Conservation (phyloP, 169 alveolate genomes). For the Perkinsus olseni region DNA sequence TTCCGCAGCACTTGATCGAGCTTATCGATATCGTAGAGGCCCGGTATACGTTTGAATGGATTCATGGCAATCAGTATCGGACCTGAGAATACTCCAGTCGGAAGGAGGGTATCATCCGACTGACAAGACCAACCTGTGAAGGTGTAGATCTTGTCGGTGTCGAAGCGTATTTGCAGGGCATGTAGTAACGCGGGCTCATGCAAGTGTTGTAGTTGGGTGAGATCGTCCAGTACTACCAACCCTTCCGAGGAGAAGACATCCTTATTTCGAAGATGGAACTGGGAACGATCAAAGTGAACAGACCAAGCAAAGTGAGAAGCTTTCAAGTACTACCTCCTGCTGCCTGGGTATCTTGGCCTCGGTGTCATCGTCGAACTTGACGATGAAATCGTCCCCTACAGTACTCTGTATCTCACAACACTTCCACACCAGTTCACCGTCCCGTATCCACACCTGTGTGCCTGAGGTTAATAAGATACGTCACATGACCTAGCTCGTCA, state of each 20-base stretch:
- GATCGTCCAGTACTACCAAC: constrained; percentile 47
- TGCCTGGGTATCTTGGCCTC: not conserved
- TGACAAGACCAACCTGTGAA: constrained; percentile 45
- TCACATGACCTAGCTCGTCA: not conserved
- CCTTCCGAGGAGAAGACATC: constrained; percentile 21
- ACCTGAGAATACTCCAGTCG: constrained; percentile 49
- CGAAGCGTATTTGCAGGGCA: constrained; percentile 76
- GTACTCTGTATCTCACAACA: not conserved
- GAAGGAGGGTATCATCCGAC: not conserved
- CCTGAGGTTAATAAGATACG: not conserved
- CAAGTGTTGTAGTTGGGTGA: constrained; percentile 70
- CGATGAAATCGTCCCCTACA: not conserved
- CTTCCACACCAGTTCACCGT: not conserved
- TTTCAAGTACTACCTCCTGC: not conserved
- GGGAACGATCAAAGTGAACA: not conserved
- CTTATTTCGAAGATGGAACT: not conserved
- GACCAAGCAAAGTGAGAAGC: no score
- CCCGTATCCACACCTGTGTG: constrained; percentile 5
- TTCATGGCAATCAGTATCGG: constrained; percentile 93
- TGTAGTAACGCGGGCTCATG: constrained; percentile 86
- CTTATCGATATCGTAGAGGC: constrained; percentile 41
- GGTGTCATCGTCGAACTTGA: not conserved
- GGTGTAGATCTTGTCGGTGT: constrained; percentile 82
- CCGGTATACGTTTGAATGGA: constrained; percentile 76
- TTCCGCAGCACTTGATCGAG: not conserved